Evolutionary conservation across 192 early-diverging fungal species (phyloP).

Genomic region (Jimgerdemannia lactiflua): DNA sequence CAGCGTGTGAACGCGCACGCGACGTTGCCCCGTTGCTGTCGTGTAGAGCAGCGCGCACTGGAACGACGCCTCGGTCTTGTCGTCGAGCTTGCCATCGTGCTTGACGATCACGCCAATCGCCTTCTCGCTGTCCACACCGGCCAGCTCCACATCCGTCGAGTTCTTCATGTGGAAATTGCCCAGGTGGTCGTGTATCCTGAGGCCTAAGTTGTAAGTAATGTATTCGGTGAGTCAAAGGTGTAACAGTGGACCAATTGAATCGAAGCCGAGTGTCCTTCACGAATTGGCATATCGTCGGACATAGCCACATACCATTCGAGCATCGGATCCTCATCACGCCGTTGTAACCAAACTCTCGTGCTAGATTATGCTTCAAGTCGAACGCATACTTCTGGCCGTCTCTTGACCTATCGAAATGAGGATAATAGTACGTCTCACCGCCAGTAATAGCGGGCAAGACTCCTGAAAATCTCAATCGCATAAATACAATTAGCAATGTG

Average conservation of each 20-base stretch:
- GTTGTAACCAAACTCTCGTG: slow-evolving; percentile 84
- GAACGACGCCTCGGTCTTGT: slow-evolving; percentile 77
- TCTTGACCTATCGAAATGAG: slow-evolving; percentile 71
- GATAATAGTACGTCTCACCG: slow-evolving; percentile 81
- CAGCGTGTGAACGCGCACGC: slow-evolving; percentile 92
- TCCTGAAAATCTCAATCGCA: slow-evolving; percentile 30
- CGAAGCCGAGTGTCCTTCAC: neutral
- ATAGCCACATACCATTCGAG: slow-evolving; percentile 65
- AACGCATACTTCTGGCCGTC: slow-evolving; percentile 72
- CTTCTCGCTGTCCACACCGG: slow-evolving; percentile 82
- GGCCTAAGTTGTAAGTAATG: slow-evolving; percentile 30
- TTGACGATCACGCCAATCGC: slow-evolving; percentile 79
- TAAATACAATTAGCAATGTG: neutral
- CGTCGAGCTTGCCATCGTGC: slow-evolving; percentile 89
- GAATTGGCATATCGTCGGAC: neutral
- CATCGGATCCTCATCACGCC: slow-evolving; percentile 84
- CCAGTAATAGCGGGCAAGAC: slow-evolving; percentile 81
- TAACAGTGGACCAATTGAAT: neutral
- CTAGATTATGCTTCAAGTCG: slow-evolving; percentile 69
- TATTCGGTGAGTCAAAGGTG: neutral
- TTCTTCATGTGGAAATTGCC: slow-evolving; percentile 96
- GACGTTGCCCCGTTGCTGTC: slow-evolving; percentile 78
- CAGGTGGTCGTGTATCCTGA: slow-evolving; percentile 82
- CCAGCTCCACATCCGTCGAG: slow-evolving; percentile 89
- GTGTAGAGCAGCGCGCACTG: slow-evolving; percentile 97